A percentile compares a stretch with the other conserved stretches of the same genome.
These are phyloP conservation scores for Cyanidium caldarium DNA, from an alignment of 23 red algal genomes.

Conservation along the genomic window DNA sequence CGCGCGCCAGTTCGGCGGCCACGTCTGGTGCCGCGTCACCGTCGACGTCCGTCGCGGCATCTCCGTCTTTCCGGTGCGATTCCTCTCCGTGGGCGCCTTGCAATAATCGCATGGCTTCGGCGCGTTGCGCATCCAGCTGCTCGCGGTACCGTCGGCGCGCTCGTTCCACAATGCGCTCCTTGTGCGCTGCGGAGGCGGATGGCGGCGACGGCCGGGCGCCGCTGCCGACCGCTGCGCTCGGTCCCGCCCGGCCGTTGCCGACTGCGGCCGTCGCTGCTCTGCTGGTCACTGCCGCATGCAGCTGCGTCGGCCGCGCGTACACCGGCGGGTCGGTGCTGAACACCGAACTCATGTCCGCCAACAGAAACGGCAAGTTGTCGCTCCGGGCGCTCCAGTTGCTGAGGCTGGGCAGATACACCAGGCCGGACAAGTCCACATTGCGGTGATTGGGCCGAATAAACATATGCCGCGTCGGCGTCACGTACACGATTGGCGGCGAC, in stretches of 20 bases:
- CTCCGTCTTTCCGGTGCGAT: no score
- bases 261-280: no score
- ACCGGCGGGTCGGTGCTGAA: conserved; percentile 20
- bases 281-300: background rate
- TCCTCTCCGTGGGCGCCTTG: background rate
- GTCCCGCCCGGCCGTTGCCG: background rate
- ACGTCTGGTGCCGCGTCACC: background rate
- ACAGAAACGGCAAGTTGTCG: background rate
- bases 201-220: background rate
- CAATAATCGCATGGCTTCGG: background rate
- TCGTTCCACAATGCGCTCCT: background rate
- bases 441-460: conserved; percentile 8
- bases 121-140: background rate
- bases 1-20: background rate
- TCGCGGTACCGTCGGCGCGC: background rate
- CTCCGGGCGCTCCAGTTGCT: background rate
- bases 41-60: no score
- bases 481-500: conserved; percentile 21
- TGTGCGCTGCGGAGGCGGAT: background rate
- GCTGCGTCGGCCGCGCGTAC: background rate
- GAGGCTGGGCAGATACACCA: conserved; percentile 21
- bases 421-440: conserved; percentile 18
- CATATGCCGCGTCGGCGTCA: conserved; percentile 15
- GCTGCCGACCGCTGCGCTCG: background rate
- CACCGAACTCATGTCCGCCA: conserved; percentile 8